These are phyloP conservation scores for Bruguiera gymnorhiza DNA, from an alignment of 345 rosid genomes.

Conservation along the genomic window DNA sequence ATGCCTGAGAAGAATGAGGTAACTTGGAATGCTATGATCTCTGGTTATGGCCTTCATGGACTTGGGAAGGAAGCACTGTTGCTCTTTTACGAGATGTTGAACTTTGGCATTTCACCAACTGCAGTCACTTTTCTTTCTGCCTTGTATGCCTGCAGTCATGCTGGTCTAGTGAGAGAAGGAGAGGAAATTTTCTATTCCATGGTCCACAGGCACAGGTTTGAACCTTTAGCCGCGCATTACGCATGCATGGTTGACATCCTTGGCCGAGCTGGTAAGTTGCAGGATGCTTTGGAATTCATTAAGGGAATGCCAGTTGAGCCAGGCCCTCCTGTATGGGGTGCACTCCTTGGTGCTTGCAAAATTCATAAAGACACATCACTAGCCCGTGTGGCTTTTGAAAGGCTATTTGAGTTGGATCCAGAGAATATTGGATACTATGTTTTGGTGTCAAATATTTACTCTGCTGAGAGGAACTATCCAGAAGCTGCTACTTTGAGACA, in stretches of 20 bases:
- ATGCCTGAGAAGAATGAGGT: slow-evolving; percentile 65
- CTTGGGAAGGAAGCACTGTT: slow-evolving; percentile 60
- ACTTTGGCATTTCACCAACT: slow-evolving; percentile 47
- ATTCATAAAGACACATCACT: slow-evolving; percentile 67
- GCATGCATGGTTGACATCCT: slow-evolving; percentile 82
- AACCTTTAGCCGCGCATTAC: slow-evolving; percentile 67
- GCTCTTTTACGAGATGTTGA: slow-evolving; percentile 53
- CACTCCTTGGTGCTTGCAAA: slow-evolving; percentile 77
- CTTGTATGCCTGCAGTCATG: slow-evolving; percentile 79
- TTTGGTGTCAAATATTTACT: slow-evolving; percentile 65
- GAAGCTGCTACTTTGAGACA: slow-evolving; percentile 68
- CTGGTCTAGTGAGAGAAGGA: slow-evolving; percentile 75
- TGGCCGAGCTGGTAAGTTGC: slow-evolving; percentile 72
- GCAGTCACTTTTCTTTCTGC: slow-evolving; percentile 65
- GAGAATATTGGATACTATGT: slow-evolving; percentile 67
- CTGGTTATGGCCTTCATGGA: slow-evolving; percentile 83
- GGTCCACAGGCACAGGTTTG: slow-evolving; percentile 47
- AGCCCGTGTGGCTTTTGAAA: slow-evolving; percentile 57
- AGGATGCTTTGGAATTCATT: slow-evolving; percentile 60
- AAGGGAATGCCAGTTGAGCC: slow-evolving; percentile 56
- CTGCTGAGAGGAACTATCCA: slow-evolving; percentile 56
- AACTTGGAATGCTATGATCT: slow-evolving; percentile 85
- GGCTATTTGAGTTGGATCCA: slow-evolving; percentile 60
- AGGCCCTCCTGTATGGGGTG: slow-evolving; percentile 64
- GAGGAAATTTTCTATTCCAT: slow-evolving; percentile 56